Evolutionary conservation across 345 rosid species (phyloP).

Genomic region (Eucalyptus polyanthemos): DNA sequence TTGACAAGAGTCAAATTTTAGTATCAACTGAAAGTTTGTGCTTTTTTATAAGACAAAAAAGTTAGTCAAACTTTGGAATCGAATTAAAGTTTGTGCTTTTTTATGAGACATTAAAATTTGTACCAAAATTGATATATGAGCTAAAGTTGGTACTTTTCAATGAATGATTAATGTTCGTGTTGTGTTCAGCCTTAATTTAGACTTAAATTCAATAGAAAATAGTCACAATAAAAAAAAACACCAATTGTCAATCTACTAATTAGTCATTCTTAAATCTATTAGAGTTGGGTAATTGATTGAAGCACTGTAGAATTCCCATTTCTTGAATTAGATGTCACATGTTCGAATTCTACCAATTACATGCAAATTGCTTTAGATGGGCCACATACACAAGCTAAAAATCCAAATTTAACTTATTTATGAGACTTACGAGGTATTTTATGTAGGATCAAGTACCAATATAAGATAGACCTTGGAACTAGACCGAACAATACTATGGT

Average conservation of each 20-base stretch:
- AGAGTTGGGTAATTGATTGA: background rate
- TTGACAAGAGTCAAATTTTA: background rate
- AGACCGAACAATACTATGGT: fast-evolving
- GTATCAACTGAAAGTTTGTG: background rate
- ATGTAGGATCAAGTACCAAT: background rate
- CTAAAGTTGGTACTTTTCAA: background rate
- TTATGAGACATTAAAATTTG: background rate
- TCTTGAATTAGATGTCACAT: background rate
- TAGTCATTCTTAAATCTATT: background rate
- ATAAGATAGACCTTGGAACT: fast-evolving
- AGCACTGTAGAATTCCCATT: background rate
- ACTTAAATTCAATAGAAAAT: background rate
- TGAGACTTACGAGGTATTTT: background rate
- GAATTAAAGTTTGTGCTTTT: background rate
- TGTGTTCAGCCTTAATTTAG: background rate
- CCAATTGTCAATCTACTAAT: background rate
- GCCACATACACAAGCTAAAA: background rate
- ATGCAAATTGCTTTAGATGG: background rate
- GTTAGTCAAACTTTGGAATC: background rate
- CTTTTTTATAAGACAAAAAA: background rate
- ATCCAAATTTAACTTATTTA: background rate
- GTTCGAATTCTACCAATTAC: background rate
- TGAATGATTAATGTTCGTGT: background rate
- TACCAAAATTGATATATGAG: background rate
- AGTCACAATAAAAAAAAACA: background rate